phyloP scores from a whole-genome alignment of 2,329 filamentous ascomycete species.

The Neofusicoccum kwambonambiense region DNA sequence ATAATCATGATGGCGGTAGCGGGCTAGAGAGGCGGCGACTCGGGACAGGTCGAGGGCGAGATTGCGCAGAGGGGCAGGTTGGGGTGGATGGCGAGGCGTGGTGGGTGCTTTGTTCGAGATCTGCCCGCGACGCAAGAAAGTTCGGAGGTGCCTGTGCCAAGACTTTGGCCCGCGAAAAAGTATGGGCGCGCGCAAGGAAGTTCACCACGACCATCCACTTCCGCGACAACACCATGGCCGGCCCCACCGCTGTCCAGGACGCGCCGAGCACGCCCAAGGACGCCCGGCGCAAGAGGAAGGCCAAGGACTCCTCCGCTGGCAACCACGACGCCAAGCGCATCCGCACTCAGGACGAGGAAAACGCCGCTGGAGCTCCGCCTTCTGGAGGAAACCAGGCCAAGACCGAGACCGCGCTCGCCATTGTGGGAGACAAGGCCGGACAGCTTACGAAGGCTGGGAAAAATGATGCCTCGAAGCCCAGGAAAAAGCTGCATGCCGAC shows the following conservation, averaged over 20 bases:
- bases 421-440: background rate
- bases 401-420: background rate
- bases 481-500: slow-evolving; percentile 12
- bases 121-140: slow-evolving; percentile 8
- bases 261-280: background rate
- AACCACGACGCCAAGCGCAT: slow-evolving; percentile 18
- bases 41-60: slow-evolving; percentile 14
- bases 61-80: slow-evolving; percentile 2
- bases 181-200: background rate
- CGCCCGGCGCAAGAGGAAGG: slow-evolving; percentile 14
- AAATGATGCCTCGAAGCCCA: background rate
- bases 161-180: slow-evolving; percentile 1
- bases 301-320: slow-evolving; percentile 7
- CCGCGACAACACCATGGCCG: slow-evolving; percentile 16
- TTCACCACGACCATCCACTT: background rate
- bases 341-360: slow-evolving; percentile 12
- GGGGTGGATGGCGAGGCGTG: slow-evolving; percentile 25
- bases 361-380: background rate
- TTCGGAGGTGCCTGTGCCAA: slow-evolving; percentile 15
- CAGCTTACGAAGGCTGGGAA: background rate
- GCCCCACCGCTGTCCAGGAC: slow-evolving; percentile 1
- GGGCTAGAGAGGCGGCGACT: slow-evolving; percentile 19
- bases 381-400: background rate
- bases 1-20: slow-evolving; percentile 80
- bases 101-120: slow-evolving; percentile 1